Conservation (phyloP, 495 filamentous ascomycete genomes). For the Trichoderma reesei region DNA sequence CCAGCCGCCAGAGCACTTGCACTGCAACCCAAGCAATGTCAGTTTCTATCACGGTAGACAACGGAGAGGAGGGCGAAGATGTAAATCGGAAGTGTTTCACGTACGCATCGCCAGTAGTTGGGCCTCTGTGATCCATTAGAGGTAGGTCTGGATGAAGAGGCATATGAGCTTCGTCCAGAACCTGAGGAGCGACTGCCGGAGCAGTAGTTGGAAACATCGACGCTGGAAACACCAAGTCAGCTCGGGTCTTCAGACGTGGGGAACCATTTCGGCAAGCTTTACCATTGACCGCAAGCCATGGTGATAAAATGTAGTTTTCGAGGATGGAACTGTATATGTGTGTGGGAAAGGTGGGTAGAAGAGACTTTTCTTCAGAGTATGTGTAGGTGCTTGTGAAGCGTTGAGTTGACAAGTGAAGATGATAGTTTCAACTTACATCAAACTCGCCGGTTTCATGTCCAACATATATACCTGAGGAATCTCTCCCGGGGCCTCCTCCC, state of each 20-base stretch:
- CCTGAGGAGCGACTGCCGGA: not conserved
- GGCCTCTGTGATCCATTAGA: not conserved
- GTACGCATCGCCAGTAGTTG: not conserved
- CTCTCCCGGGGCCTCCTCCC: not conserved
- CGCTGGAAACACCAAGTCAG: not conserved
- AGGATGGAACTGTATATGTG: not conserved
- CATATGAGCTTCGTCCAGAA: not conserved
- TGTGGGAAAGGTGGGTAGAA: too few species aligned
- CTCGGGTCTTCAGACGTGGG: not conserved
- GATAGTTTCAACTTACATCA: too few species aligned
- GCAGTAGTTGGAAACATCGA: not conserved
- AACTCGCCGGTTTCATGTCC: too few species aligned
- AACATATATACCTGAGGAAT: not conserved
- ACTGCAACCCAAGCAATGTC: not conserved
- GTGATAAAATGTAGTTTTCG: not conserved
- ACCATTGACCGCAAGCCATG: not conserved
- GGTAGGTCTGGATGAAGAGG: not conserved
- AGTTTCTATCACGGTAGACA: not conserved
- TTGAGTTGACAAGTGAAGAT: too few species aligned
- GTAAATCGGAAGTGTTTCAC: too few species aligned
- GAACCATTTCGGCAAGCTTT: not conserved
- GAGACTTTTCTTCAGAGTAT: too few species aligned
- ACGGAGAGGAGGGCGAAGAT: not conserved
- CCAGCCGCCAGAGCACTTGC: constrained; percentile 1
- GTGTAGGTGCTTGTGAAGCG: too few species aligned